These are phyloP conservation scores for Tricholoma furcatifolium DNA, from an alignment of 768 basidiomycete genomes.

Conservation along the genomic window DNA sequence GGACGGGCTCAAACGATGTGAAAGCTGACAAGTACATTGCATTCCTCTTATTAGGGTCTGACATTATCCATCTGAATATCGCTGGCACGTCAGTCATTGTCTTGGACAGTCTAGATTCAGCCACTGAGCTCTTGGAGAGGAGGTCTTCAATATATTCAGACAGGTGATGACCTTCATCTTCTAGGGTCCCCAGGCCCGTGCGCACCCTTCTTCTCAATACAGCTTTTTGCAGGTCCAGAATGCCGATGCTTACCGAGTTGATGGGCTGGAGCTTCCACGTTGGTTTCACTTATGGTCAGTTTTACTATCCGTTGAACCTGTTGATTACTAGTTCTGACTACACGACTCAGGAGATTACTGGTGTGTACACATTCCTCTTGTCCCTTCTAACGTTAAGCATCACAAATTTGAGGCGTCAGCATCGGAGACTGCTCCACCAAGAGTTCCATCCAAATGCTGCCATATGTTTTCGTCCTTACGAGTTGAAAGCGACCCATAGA, in stretches of 20 bases:
- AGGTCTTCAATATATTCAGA: conserved; percentile 22
- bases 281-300: conserved; percentile 19
- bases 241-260: conserved; percentile 20
- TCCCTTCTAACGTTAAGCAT: background rate
- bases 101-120: conserved; percentile 20
- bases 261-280: too few relatives aligned
- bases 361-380: background rate
- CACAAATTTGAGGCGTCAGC: conserved; percentile 20
- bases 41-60: conserved; percentile 13
- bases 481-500: conserved; percentile 19
- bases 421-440: conserved; percentile 22
- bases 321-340: background rate
- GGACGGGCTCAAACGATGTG: background rate
- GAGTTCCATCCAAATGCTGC: conserved; percentile 19
- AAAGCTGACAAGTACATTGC: background rate
- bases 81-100: conserved; percentile 22
- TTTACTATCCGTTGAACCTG: background rate
- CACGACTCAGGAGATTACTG: conserved; percentile 9
- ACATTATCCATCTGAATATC: conserved; percentile 23
- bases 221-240: background rate
- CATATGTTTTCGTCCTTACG: conserved; percentile 19
- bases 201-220: background rate
- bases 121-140: conserved; percentile 24
- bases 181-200: too few relatives aligned
- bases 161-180: background rate